Conservation (phyloP, 371 early-diverging fungal genomes). For the Saksenaea oblongispora region DNA sequence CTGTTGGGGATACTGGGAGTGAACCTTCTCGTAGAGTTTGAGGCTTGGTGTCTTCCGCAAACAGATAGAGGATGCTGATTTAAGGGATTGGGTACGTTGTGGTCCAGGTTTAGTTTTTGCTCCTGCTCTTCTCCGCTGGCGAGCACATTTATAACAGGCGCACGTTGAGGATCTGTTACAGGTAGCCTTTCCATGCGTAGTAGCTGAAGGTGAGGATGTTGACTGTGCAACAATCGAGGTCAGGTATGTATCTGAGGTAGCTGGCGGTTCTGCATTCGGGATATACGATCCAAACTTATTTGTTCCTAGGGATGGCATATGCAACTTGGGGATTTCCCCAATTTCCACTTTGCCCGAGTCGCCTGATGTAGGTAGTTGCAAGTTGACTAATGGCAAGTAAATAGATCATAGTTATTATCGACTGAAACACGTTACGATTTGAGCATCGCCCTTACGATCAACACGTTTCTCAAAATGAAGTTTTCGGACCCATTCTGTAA, state of each 20-base stretch:
- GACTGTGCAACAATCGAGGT: slow-evolving; percentile 23
- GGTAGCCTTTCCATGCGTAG: background rate
- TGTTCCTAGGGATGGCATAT: slow-evolving; percentile 5
- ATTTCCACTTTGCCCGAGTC: slow-evolving; percentile 43
- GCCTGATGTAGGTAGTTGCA: slow-evolving; percentile 30
- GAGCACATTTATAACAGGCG: slow-evolving; percentile 47
- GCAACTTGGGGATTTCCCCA: slow-evolving; percentile 21
- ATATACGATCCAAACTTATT: background rate
- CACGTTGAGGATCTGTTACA: slow-evolving; percentile 21
- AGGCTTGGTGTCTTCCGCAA: slow-evolving; percentile 42
- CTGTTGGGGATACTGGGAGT: slow-evolving; percentile 34
- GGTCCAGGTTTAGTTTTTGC: slow-evolving; percentile 3
- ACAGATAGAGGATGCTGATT: slow-evolving; percentile 13
- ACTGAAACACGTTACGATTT: background rate
- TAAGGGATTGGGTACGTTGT: slow-evolving; percentile 2
- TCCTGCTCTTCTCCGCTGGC: slow-evolving; percentile 43
- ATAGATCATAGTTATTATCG: background rate
- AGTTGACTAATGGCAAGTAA: slow-evolving; percentile 24
- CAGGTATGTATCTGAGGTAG: slow-evolving; percentile 23
- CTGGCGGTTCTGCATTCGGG: background rate
- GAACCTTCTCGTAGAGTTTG: slow-evolving; percentile 39
- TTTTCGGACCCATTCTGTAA: slow-evolving; percentile 42
- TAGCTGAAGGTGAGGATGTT: slow-evolving; percentile 1
- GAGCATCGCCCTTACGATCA: slow-evolving; percentile 26
- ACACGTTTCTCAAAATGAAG: slow-evolving; percentile 40